These are phyloP conservation scores for Phytophthora sansomeana DNA, from an alignment of 352 stramenopile genomes.

Conservation along the genomic window DNA sequence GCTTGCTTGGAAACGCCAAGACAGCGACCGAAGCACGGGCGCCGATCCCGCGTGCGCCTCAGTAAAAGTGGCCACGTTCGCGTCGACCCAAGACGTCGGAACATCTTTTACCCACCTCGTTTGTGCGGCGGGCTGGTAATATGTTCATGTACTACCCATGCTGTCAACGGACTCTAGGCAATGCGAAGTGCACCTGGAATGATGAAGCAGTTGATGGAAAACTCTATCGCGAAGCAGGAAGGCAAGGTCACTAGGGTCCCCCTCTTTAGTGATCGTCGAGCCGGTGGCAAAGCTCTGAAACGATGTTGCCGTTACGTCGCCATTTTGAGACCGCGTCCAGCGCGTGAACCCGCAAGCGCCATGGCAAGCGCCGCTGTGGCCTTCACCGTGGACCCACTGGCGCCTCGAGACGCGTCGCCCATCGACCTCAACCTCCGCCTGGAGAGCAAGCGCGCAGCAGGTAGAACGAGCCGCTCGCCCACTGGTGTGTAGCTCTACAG, in stretches of 20 bases:
- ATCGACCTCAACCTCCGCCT: conserved; percentile 22
- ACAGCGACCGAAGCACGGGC: background rate
- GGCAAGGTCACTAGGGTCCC: background rate
- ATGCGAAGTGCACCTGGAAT: too few species aligned
- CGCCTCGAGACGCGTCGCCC: conserved; percentile 2
- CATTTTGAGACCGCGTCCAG: conserved; percentile 10
- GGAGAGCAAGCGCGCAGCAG: conserved; percentile 21
- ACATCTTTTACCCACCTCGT: conserved; percentile 9
- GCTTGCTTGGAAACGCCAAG: conserved; percentile 17
- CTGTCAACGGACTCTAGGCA: too few species aligned
- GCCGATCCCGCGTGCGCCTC: conserved; percentile 22
- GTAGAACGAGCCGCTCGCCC: too few species aligned
- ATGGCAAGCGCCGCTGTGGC: conserved; percentile 38
- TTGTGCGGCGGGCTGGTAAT: too few species aligned
- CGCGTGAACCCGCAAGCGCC: background rate
- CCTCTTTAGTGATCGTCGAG: conserved; percentile 14
- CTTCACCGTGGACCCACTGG: conserved; percentile 29
- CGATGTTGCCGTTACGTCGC: conserved; percentile 24
- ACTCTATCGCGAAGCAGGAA: background rate
- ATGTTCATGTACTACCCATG: too few species aligned
- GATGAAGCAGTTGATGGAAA: too few species aligned
- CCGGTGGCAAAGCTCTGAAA: conserved; percentile 18
- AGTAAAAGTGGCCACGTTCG: conserved; percentile 24
- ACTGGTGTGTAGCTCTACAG: too few species aligned
- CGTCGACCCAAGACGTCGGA: conserved; percentile 19